These are phyloP conservation scores for Coriaria nepalensis DNA, from an alignment of 306 rosid species.

Conservation along the genomic window DNA sequence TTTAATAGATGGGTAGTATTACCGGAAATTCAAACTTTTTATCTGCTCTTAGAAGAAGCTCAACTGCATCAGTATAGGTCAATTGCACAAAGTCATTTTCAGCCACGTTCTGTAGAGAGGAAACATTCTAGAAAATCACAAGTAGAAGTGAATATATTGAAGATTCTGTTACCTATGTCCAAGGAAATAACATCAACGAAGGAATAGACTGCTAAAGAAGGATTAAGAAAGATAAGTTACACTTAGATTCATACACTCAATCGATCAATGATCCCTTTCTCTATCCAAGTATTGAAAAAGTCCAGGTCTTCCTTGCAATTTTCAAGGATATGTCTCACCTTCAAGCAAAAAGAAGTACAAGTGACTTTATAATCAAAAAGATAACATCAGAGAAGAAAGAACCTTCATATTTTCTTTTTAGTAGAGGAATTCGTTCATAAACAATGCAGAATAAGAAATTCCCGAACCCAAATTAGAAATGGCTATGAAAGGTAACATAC, in stretches of 20 bases:
- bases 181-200: neutral
- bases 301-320: slow-evolving; percentile 98
- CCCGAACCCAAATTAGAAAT: slow-evolving; percentile 11
- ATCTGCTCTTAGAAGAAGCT: slow-evolving; percentile 61
- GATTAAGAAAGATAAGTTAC: slow-evolving; percentile 15
- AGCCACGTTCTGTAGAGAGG: slow-evolving; percentile 56
- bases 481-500: slow-evolving; percentile 51
- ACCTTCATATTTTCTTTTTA: neutral
- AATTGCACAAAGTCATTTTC: slow-evolving; percentile 64
- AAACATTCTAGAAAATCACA: slow-evolving; percentile 6
- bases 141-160: slow-evolving; percentile 7
- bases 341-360: slow-evolving; percentile 13
- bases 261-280: slow-evolving; percentile 78
- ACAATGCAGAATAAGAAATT: neutral
- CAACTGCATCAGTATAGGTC: slow-evolving; percentile 80
- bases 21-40: slow-evolving; percentile 96
- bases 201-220: slow-evolving; percentile 17
- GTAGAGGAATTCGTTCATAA: neutral
- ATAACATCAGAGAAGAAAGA: too few relatives aligned
- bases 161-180: neutral
- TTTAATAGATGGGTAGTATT: neutral
- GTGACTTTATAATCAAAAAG: slow-evolving; percentile 8
- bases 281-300: slow-evolving; percentile 86
- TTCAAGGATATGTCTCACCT: slow-evolving; percentile 71
- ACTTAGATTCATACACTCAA: slow-evolving; percentile 67